Evolutionary conservation across 106 monocot genomes (phyloP).

Genomic region (Dendrobium officinale): DNA sequence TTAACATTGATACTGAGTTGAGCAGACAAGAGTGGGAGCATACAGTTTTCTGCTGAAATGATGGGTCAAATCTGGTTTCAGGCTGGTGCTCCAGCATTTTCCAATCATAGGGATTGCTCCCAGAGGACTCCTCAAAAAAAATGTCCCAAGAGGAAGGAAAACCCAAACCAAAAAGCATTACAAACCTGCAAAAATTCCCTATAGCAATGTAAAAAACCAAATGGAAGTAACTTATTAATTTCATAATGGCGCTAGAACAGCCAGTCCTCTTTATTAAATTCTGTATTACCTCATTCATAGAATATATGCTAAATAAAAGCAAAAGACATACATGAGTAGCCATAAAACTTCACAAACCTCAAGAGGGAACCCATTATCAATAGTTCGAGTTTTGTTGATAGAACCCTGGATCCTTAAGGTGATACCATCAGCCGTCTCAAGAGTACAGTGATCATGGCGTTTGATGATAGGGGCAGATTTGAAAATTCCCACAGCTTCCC

Average conservation of each 20-base stretch:
- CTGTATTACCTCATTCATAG: not conserved
- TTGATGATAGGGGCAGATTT: conserved; percentile 15
- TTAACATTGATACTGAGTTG: not conserved
- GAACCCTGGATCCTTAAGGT: conserved; percentile 7
- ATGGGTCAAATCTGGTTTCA: not conserved
- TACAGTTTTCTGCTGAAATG: not conserved
- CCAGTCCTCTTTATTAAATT: not conserved
- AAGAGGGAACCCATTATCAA: conserved; percentile 7
- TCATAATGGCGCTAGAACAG: not conserved
- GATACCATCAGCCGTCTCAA: conserved; percentile 17
- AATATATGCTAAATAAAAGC: not conserved
- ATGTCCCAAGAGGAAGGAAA: not conserved
- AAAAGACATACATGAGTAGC: not conserved
- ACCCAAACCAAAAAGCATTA: not conserved
- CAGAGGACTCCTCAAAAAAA: not conserved
- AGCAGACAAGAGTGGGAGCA: not conserved
- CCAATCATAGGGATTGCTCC: not conserved
- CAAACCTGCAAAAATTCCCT: not conserved
- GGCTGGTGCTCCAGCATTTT: not conserved
- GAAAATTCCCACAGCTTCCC: conserved; percentile 4
- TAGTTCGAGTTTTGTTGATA: conserved; percentile 11
- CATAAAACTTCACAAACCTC: not conserved
- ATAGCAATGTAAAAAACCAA: not conserved
- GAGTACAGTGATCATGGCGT: conserved; percentile 2
- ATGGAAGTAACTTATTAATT: not conserved